Evolutionary conservation across 768 basidiomycete genomes (phyloP).

Genomic region (Russula olivacea): DNA sequence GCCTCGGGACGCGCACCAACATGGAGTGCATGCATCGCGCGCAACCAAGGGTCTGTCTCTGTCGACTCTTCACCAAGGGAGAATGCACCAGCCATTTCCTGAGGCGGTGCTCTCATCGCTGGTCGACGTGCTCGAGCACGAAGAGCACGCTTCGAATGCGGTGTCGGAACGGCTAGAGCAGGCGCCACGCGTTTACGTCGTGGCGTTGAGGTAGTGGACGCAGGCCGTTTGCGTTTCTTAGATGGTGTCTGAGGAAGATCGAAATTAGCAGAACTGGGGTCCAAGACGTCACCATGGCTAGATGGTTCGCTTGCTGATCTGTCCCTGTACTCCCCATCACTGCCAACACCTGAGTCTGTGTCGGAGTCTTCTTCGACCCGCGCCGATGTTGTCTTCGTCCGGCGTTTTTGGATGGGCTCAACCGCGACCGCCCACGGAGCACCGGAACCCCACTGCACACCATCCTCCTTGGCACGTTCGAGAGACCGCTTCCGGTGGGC

Average conservation of each 20-base stretch:
- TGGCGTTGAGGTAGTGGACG: conserved; percentile 24
- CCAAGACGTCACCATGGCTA: conserved; percentile 29
- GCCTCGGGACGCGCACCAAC: conserved; percentile 88
- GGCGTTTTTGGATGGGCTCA: conserved; percentile 8
- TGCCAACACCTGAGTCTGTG: conserved; percentile 7
- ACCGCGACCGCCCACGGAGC: conserved; percentile 24
- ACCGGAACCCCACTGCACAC: conserved; percentile 2
- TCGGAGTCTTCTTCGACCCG: conserved; percentile 17
- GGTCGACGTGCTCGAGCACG: conserved; percentile 20
- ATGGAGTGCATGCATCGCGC: conserved; percentile 87
- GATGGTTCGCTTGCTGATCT: conserved; percentile 29
- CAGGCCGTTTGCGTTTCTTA: conserved; percentile 44
- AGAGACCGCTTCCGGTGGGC: conserved; percentile 9
- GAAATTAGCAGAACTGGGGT: conserved; percentile 24
- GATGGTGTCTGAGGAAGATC: conserved; percentile 46
- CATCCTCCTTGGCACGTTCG: background rate
- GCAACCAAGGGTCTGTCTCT: conserved; percentile 65
- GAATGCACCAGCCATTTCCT: conserved; percentile 32
- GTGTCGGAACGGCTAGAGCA: conserved; percentile 34
- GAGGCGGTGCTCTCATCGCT: conserved; percentile 33
- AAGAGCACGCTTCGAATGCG: conserved; percentile 26
- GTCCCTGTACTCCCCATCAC: conserved; percentile 21
- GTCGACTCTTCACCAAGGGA: conserved; percentile 45
- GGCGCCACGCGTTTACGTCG: conserved; percentile 19
- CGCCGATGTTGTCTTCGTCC: conserved; percentile 6